Evolutionary conservation across 2,329 filamentous ascomycete species (phyloP).

Genomic region (Dactylellina leptospora): DNA sequence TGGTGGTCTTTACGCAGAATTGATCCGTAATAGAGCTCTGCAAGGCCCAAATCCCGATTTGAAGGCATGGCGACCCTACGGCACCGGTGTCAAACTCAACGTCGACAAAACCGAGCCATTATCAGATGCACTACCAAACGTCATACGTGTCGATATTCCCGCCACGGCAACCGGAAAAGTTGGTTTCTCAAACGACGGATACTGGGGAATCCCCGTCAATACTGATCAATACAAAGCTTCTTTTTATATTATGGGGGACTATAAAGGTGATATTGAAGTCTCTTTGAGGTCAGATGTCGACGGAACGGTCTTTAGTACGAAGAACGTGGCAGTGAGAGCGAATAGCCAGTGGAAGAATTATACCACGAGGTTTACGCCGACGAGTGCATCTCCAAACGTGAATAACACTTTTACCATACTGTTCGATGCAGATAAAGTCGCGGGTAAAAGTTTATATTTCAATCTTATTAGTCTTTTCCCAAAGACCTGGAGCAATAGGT

Average conservation of each 20-base stretch:
- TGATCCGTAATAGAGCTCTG: slow-evolving; percentile 76
- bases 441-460: slow-evolving; percentile 65
- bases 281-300: slow-evolving; percentile 64
- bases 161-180: slow-evolving; percentile 58
- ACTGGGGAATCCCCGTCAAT: slow-evolving; percentile 68
- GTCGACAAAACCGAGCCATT: slow-evolving; percentile 61
- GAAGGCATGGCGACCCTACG: slow-evolving; percentile 63
- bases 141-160: slow-evolving; percentile 62
- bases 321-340: slow-evolving; percentile 57
- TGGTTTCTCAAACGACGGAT: slow-evolving; percentile 67
- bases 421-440: slow-evolving; percentile 63
- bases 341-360: slow-evolving; percentile 66
- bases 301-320: slow-evolving; percentile 63
- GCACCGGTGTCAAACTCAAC: slow-evolving; percentile 62
- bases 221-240: slow-evolving; percentile 64
- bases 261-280: slow-evolving; percentile 64
- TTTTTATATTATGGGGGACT: slow-evolving; percentile 66
- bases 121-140: slow-evolving; percentile 63
- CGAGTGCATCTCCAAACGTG: slow-evolving; percentile 64
- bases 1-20: slow-evolving; percentile 76
- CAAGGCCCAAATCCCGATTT: slow-evolving; percentile 64
- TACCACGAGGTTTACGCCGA: slow-evolving; percentile 62
- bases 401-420: slow-evolving; percentile 69
- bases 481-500: slow-evolving; percentile 68
- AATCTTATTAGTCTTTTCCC: slow-evolving; percentile 70